phyloP scores from a whole-genome alignment of 345 rosid species.

The Capsella bursapastoris region DNA sequence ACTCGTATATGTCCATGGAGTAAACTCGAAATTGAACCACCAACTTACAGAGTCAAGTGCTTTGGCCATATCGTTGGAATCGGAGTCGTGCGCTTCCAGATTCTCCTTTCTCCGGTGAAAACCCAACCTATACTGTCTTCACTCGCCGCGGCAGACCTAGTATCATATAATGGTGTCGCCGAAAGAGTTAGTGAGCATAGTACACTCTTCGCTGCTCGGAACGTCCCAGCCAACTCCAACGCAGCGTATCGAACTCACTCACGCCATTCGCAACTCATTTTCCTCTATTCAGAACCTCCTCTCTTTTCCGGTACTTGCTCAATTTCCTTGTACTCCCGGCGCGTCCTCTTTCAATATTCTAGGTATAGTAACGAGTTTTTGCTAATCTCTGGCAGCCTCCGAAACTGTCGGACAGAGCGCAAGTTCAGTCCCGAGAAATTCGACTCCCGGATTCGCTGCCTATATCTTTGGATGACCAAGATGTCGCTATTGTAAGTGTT shows the following conservation, averaged over 20 bases:
- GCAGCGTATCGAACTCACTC: slow-evolving; percentile 77
- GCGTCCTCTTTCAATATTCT: slow-evolving; percentile 5
- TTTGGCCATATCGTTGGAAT: too few relatives aligned
- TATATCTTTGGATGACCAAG: slow-evolving; percentile 85
- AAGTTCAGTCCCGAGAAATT: slow-evolving; percentile 80
- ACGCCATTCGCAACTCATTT: slow-evolving; percentile 73
- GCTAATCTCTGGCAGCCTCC: slow-evolving; percentile 59
- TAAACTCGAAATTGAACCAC: too few relatives aligned
- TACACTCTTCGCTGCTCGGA: slow-evolving; percentile 71
- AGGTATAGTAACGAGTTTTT: background rate
- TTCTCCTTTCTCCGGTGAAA: too few relatives aligned
- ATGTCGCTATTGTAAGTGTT: slow-evolving; percentile 75
- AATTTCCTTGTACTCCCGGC: background rate
- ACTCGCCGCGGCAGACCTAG: slow-evolving; percentile 6
- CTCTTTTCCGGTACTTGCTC: slow-evolving; percentile 59
- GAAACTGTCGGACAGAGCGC: slow-evolving; percentile 71
- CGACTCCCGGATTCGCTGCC: slow-evolving; percentile 88
- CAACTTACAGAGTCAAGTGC: too few relatives aligned
- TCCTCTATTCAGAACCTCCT: slow-evolving; percentile 73
- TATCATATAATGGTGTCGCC: slow-evolving; percentile 60
- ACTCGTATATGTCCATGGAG: too few relatives aligned
- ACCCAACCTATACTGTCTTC: background rate
- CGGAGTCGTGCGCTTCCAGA: too few relatives aligned
- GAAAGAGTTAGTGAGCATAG: slow-evolving; percentile 65
- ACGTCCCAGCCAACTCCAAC: slow-evolving; percentile 70